Conservation (phyloP, 2,329 filamentous ascomycete species). For the Paraphaeosphaeria sporulosa region DNA sequence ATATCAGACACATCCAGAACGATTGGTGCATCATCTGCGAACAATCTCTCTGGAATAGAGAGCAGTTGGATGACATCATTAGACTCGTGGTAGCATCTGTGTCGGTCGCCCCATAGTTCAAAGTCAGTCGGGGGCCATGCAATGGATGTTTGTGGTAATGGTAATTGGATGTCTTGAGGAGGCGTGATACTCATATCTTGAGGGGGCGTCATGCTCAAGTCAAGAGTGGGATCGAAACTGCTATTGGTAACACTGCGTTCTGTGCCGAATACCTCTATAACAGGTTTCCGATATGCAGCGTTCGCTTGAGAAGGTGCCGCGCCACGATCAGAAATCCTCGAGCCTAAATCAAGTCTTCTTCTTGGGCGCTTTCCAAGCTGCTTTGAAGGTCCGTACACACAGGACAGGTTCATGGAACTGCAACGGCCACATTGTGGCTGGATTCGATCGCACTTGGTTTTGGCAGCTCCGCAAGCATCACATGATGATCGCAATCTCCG, state of each 20-base stretch:
- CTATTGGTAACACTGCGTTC: background rate
- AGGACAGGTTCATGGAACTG: conserved; percentile 7
- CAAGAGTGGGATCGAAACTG: conserved; percentile 2
- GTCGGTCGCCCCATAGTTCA: background rate
- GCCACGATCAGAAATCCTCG: conserved; percentile 1
- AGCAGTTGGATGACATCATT: conserved; percentile 11
- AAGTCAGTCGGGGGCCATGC: background rate
- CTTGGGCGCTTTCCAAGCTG: conserved; percentile 15
- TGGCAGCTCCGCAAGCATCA: conserved; percentile 16
- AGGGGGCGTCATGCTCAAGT: background rate
- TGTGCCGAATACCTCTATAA: background rate
- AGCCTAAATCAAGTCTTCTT: conserved; percentile 8
- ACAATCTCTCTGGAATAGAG: conserved; percentile 7
- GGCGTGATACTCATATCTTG: background rate
- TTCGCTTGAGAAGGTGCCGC: background rate
- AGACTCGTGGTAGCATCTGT: conserved; percentile 15
- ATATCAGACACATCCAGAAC: conserved; percentile 10
- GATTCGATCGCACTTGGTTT: conserved; percentile 16
- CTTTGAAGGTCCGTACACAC: conserved; percentile 13
- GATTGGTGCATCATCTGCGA: background rate
- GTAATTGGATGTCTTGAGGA: background rate
- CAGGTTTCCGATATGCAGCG: background rate
- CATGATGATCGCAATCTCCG: conserved; percentile 14
- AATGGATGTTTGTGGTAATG: background rate
- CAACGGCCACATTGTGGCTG: conserved; percentile 16